Conservation (phyloP, 2,329 filamentous ascomycete genomes). For the Penicillium vulpinum region DNA sequence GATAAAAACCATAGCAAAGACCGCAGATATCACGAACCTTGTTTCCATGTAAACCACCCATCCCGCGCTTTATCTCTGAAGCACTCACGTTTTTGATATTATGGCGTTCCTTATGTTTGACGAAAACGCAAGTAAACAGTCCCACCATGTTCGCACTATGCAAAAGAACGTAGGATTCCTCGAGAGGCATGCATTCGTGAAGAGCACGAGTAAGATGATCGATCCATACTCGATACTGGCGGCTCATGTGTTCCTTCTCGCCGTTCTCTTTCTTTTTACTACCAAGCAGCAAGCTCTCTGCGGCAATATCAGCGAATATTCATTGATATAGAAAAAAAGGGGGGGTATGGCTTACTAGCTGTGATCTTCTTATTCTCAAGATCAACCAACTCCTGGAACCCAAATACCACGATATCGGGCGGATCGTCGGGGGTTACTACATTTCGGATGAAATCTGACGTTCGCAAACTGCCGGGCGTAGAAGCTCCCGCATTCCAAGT, state of each 20-base stretch:
- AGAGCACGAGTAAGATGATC: constrained; percentile 81
- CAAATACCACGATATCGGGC: constrained; percentile 90
- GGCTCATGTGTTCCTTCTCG: constrained; percentile 86
- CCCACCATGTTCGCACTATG: constrained; percentile 90
- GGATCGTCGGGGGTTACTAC: constrained; percentile 73
- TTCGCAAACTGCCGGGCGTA: constrained; percentile 79
- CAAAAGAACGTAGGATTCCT: constrained; percentile 78
- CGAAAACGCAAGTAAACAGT: constrained; percentile 93
- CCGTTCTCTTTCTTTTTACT: constrained; percentile 77
- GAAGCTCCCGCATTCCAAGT: constrained; percentile 98
- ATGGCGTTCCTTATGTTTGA: constrained; percentile 74
- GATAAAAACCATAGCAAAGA: neutral
- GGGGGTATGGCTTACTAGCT: constrained; percentile 62
- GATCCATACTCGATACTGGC: constrained; percentile 95
- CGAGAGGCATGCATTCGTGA: constrained; percentile 76
- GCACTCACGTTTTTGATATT: constrained; percentile 75
- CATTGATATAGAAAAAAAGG: neutral
- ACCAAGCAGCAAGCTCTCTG: constrained; percentile 77
- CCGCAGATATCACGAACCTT: constrained; percentile 55
- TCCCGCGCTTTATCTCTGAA: constrained; percentile 88
- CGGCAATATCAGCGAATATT: constrained; percentile 28
- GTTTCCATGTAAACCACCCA: constrained; percentile 94
- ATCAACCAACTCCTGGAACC: constrained; percentile 97
- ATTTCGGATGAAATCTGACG: constrained; percentile 77
- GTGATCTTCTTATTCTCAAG: constrained; percentile 96